phyloP scores from a whole-genome alignment of 306 rosid genomes.

The Geum urbanum region DNA sequence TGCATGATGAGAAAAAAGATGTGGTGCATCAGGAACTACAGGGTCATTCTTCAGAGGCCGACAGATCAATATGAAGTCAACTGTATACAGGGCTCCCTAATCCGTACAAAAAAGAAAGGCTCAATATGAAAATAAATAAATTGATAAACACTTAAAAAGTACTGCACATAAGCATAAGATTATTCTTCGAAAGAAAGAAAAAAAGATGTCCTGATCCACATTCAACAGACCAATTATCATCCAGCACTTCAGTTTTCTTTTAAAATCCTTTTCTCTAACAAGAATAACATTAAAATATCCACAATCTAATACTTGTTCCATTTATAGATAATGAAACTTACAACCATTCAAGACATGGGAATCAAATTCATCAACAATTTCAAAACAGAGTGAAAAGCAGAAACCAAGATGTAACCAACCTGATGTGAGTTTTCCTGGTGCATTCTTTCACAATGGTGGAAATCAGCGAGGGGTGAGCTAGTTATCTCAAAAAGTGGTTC shows the following conservation, averaged over 20 bases:
- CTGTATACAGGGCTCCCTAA: conserved; percentile 54
- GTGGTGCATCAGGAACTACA: conserved; percentile 43
- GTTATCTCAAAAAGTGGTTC: conserved; percentile 52
- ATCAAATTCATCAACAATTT: conserved; percentile 2
- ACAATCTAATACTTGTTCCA: not conserved
- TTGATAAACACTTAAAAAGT: not conserved
- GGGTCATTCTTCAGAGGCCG: conserved; percentile 46
- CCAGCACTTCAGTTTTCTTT: not conserved
- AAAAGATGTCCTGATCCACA: not conserved
- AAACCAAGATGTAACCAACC: conserved; percentile 42
- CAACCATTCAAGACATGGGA: not conserved
- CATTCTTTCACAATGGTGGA: conserved; percentile 74
- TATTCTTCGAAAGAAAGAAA: not conserved
- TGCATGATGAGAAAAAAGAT: conserved; percentile 66
- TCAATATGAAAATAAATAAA: not conserved
- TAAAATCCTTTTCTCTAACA: not conserved
- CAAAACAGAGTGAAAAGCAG: not conserved
- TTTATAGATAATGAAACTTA: not conserved
- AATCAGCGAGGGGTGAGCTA: conserved; percentile 60
- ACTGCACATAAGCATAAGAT: not conserved
- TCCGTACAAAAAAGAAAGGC: conserved; percentile 27
- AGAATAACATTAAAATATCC: not conserved
- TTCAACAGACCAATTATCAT: not conserved
- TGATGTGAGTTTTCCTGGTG: conserved; percentile 51
- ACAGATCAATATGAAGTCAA: conserved; percentile 82